Conservation (phyloP, 2,329 filamentous ascomycete genomes). For the Fusarium papillatum region DNA sequence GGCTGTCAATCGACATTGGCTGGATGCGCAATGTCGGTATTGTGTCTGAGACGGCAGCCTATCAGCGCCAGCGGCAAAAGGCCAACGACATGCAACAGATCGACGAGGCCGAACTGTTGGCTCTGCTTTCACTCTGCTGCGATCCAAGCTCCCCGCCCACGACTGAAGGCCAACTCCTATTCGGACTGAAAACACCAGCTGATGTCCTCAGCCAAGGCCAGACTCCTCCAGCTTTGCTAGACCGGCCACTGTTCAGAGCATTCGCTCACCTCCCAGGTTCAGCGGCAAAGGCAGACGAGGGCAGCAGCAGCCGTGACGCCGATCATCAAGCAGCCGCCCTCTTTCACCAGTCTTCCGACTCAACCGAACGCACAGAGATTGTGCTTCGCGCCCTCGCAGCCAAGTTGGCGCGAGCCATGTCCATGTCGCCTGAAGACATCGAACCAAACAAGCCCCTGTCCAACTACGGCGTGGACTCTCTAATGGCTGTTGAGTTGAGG, state of each 20-base stretch:
- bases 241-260: background rate
- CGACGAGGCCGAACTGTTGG: background rate
- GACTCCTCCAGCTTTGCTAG: background rate
- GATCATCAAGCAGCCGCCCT: background rate
- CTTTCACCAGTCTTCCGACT: background rate
- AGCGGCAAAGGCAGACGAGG: background rate
- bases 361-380: background rate
- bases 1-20: background rate
- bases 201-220: background rate
- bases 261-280: background rate
- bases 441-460: background rate
- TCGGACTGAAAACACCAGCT: background rate
- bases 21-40: background rate
- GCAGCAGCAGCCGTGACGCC: background rate
- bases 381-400: background rate
- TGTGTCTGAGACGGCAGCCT: background rate
- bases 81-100: background rate
- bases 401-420: background rate
- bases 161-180: background rate
- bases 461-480: background rate
- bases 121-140: background rate
- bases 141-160: background rate
- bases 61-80: background rate
- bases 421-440: background rate
- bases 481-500: background rate